A percentile compares a stretch with the other conserved stretches of the same genome.
Evolutionary conservation across 2,329 filamentous ascomycete species (phyloP).

Genomic region (Penicillium nordicum): DNA sequence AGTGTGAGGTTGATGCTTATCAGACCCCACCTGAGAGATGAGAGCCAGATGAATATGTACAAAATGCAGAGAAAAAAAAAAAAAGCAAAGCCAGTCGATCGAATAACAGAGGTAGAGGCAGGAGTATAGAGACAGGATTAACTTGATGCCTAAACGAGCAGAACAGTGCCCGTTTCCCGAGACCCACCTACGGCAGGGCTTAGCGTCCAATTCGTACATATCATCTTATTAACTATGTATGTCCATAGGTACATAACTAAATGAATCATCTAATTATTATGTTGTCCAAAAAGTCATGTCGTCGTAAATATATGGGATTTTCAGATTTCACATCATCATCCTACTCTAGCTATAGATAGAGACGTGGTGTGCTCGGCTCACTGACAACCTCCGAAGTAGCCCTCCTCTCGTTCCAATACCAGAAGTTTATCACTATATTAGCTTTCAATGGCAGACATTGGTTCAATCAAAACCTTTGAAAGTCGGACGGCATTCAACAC

Average conservation of each 20-base stretch:
- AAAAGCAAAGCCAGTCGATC: neutral
- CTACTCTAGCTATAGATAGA: neutral
- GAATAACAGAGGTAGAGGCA: neutral
- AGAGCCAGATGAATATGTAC: constrained; percentile 2
- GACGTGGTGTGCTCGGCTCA: neutral
- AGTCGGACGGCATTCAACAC: too few species aligned
- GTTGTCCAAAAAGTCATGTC: neutral
- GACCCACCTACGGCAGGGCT: neutral
- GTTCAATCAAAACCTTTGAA: too few species aligned
- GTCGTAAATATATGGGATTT: neutral
- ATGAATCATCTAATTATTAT: neutral
- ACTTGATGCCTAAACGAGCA: constrained; percentile 5
- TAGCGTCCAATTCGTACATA: neutral
- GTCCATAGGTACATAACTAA: neutral
- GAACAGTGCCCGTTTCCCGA: neutral
- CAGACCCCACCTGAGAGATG: neutral
- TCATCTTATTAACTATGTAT: neutral
- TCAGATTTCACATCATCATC: neutral
- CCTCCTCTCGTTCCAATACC: too few species aligned
- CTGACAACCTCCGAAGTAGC: neutral
- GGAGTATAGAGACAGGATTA: neutral
- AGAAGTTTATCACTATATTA: too few species aligned
- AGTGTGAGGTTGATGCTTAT: neutral
- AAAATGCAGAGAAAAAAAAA: neutral
- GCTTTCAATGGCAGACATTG: too few species aligned